Conservation (phyloP, 176 grass and related monocot genomes). For the Melocanna baccifera region DNA sequence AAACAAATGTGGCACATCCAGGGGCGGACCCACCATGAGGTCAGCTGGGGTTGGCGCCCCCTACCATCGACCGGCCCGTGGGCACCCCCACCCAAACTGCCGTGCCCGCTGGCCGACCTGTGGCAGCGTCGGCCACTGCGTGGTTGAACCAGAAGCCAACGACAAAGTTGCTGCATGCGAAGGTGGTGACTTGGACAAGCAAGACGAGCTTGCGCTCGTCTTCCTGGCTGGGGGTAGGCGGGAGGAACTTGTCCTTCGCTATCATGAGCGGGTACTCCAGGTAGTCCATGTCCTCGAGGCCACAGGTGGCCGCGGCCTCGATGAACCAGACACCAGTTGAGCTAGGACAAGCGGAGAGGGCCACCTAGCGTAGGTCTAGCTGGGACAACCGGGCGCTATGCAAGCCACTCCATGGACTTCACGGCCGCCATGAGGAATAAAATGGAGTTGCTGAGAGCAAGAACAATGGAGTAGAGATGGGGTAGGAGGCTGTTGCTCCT, state of each 20-base stretch:
- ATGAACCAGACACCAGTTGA: constrained; percentile 88
- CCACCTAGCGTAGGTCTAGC: constrained; percentile 38
- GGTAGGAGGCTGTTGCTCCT: too few relatives aligned
- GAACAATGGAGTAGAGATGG: background rate
- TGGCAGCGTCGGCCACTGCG: constrained; percentile 66
- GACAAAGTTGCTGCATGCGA: constrained; percentile 71
- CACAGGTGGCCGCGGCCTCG: constrained; percentile 37
- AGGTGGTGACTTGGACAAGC: constrained; percentile 88
- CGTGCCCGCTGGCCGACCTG: too few relatives aligned
- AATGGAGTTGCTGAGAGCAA: background rate
- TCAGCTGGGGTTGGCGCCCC: too few relatives aligned
- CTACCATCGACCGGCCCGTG: too few relatives aligned
- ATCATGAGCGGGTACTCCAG: constrained; percentile 89
- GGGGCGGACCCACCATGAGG: too few relatives aligned
- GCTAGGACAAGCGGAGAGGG: constrained; percentile 65
- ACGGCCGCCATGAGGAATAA: background rate
- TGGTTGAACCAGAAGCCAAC: constrained; percentile 85
- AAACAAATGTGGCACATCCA: too few relatives aligned
- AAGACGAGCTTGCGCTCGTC: constrained; percentile 55
- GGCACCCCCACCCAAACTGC: too few relatives aligned
- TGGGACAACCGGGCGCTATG: constrained; percentile 45
- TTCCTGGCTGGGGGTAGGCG: constrained; percentile 32
- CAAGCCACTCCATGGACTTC: constrained; percentile 47
- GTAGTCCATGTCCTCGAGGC: constrained; percentile 75
- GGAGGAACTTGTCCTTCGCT: constrained; percentile 72